A percentile compares a stretch with the other conserved stretches of the same genome.
Evolutionary conservation across 164 flowering plant genomes (phyloP).

Genomic region (Pachysandra terminalis): DNA sequence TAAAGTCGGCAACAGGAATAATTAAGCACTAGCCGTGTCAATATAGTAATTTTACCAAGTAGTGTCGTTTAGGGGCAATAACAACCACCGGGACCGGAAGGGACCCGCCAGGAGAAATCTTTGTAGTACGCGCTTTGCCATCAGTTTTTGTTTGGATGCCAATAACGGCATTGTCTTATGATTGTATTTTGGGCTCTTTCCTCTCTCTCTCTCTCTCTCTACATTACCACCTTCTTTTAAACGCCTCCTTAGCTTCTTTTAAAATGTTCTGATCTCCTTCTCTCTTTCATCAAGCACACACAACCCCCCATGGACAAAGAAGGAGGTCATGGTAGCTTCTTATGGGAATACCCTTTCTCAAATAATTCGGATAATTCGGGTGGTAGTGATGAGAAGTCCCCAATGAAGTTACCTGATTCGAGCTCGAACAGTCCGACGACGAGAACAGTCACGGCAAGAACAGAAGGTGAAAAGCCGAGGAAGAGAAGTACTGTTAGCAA

Average conservation of each 20-base stretch:
- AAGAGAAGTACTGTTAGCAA: conserved; percentile 8
- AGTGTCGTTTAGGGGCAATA: too few species aligned
- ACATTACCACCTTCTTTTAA: conserved; percentile 24
- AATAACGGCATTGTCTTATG: conserved; percentile 64
- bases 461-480: conserved; percentile 15
- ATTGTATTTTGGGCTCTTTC: conserved; percentile 59
- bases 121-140: conserved; percentile 20
- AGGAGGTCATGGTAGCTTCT: conserved; percentile 16
- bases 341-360: conserved; percentile 32
- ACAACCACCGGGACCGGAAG: too few species aligned
- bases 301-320: conserved; percentile 34
- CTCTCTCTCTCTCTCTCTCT: too few species aligned
- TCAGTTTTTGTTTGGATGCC: conserved; percentile 47
- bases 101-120: conserved; percentile 8
- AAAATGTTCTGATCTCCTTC: too few species aligned
- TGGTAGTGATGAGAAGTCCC: conserved; percentile 12
- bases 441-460: neutral
- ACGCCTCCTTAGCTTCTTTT: conserved; percentile 19
- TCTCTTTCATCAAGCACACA: neutral
- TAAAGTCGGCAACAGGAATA: too few species aligned
- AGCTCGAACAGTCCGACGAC: conserved; percentile 14
- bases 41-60: too few species aligned
- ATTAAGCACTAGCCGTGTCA: too few species aligned
- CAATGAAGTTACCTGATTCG: conserved; percentile 6
- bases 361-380: conserved; percentile 43